A percentile compares a stretch with the other conserved stretches of the same genome.
Conservation (phyloP, 2,329 filamentous ascomycete genomes). For the Calonectria naviculata region DNA sequence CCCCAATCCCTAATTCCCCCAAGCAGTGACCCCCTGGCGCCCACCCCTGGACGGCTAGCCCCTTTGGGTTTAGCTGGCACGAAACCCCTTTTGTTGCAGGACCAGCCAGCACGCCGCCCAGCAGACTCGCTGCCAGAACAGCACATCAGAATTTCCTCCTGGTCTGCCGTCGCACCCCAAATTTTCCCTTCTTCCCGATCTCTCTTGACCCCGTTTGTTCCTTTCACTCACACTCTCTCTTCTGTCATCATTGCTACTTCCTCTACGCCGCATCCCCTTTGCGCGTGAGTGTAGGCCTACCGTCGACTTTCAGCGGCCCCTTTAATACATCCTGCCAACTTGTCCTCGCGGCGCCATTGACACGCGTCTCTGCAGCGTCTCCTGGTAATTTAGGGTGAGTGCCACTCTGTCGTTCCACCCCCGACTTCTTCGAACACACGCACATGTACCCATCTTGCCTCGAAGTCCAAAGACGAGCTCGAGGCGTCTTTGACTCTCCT, state of each 20-base stretch:
- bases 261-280: constrained; percentile 40
- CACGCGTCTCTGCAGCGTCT: constrained; percentile 50
- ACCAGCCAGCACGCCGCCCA: constrained; percentile 39
- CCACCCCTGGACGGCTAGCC: constrained; percentile 33
- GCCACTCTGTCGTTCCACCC: constrained; percentile 36
- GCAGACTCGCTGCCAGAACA: constrained; percentile 43
- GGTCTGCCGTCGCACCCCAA: constrained; percentile 44
- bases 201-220: constrained; percentile 34
- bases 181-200: constrained; percentile 41
- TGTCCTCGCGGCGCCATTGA: constrained; percentile 45
- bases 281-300: constrained; percentile 41
- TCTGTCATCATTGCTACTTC: constrained; percentile 52
- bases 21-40: constrained; percentile 26
- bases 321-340: constrained; percentile 41
- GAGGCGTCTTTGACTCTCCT: constrained; percentile 23
- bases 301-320: constrained; percentile 31
- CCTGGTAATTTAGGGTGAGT: constrained; percentile 41
- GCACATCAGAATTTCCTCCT: constrained; percentile 48
- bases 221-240: constrained; percentile 38
- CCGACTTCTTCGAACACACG: constrained; percentile 18
- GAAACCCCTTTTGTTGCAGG: constrained; percentile 48
- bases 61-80: constrained; percentile 37
- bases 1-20: constrained; percentile 20
- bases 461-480: constrained; percentile 19
- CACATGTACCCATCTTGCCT: constrained; percentile 10